Base-by-base conservation (phyloP, 2,329 filamentous ascomycete genomes). In the Ophiostoma triangulosporum region DNA sequence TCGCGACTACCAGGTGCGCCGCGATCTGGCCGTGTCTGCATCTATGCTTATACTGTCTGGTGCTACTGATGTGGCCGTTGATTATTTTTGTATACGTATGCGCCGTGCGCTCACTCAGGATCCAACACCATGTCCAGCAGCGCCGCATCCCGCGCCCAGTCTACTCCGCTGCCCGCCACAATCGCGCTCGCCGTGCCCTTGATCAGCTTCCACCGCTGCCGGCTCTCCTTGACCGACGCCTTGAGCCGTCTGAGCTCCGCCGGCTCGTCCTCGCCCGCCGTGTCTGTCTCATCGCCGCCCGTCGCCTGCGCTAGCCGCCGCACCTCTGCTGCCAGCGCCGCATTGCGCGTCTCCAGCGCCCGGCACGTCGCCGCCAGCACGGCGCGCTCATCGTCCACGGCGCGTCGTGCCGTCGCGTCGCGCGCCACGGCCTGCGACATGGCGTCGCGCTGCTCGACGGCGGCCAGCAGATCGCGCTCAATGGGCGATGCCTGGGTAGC, bases 131-230 rank as follows among this genome's bases (percentile, higher is more conserved):
- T 73, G 50, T 80, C 77, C 55, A 78, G 73, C 57, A 95, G 69
- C 56, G 72, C 73, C 51, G 81, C 75, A 66, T 94, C 81, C 38
- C 76, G 71, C 12, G 80, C 81, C 88, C 88, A 95, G 63, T 94
- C 82, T 52, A 93, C 73, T 48, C 88, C 88, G 65, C 88, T 94
- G 3, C 86, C 87, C 5, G 81, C 86, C 48, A 95, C 77, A 53
- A 89, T 76, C 17, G 84, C 87, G 62, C 84, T 86, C n/a, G 85
- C 76, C 40, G 88, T 79, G 24, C 80, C 85, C 69, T 91, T 93
- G 66, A 91, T 78, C 20, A 84, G 80, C 62, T 80, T 80, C 81
- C 83, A 88, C 62, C 77, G 76, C 59, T 81, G 79, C 57, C 78
- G 78, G 64, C 80, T 83, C 22, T 71, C 70, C 61, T 76, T 81